Percentiles rank a stretch among this genome's conserved stretches.
These are phyloP conservation scores for Melaleuca alternifolia DNA, from an alignment of 345 rosid species.

Conservation along the genomic window DNA sequence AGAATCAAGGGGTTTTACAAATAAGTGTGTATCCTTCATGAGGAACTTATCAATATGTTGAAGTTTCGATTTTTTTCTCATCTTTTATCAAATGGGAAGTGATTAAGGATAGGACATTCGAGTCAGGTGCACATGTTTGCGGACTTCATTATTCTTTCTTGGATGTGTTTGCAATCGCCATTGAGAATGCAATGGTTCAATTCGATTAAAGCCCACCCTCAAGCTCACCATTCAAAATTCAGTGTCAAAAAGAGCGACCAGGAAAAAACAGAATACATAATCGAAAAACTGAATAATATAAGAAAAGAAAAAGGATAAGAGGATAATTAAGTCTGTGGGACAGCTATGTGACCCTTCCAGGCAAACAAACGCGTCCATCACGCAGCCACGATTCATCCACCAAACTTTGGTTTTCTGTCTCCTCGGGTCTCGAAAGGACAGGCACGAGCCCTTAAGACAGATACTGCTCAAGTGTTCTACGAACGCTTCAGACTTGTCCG, in stretches of 20 bases:
- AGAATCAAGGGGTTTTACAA: neutral
- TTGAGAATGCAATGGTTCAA: too few species aligned
- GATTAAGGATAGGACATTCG: neutral
- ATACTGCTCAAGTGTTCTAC: neutral
- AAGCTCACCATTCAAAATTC: too few species aligned
- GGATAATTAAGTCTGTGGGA: too few species aligned
- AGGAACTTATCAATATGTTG: neutral
- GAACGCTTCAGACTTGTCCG: neutral
- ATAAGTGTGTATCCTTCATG: neutral
- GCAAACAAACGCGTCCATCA: neutral
- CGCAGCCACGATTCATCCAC: neutral
- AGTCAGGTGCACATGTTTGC: accelerated
- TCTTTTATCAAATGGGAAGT: accelerated
- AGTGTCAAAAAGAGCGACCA: too few species aligned
- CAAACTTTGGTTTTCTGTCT: slow-evolving; percentile 1
- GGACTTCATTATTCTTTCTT: too few species aligned
- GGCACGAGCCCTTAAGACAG: slow-evolving; percentile 2
- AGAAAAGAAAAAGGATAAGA: too few species aligned
- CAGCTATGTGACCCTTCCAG: too few species aligned
- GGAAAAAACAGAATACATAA: too few species aligned
- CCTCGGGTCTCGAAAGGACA: neutral
- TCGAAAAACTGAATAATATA: too few species aligned
- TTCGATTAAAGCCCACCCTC: too few species aligned
- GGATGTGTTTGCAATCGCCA: too few species aligned
- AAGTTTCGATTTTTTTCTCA: neutral